Base-by-base conservation (phyloP, 2,329 filamentous ascomycete genomes). In the Diaporthe ilicicola region DNA sequence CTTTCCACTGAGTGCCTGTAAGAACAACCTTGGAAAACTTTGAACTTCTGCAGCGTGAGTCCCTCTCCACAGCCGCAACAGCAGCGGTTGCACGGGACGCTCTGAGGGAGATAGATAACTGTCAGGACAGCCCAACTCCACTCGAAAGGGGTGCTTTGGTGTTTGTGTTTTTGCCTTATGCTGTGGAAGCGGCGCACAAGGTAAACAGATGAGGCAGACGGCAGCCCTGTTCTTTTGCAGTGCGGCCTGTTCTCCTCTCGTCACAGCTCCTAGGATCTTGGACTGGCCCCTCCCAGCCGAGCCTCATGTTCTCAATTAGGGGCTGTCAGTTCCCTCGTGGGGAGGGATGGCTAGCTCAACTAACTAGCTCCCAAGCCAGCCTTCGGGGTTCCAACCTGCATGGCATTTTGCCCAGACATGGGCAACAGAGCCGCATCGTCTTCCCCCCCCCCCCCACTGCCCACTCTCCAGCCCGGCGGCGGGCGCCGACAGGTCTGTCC, bases 111-210 rank as follows among this genome's bases (percentile, higher is more conserved):
- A 34, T 34, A 34, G 32, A 34, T 34, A 9, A 4, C 32, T 34
- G 32, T 9, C 4, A 34, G 4, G 4, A 9, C 32, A 34, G 32
- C 32, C 32, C 32, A 34, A 34, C n/a, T 34, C 32, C 32, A 34
- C 9, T 4, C 32, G 9, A 4, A 34, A 34, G 32, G 10, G 37
- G 37, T 13, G 5, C 12, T 39, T 42, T 42, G n/a, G n/a, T 44
- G 59, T 50, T 64, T 50, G 59, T 24, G 22, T 42, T 50, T 24
- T 50, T 64, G 59, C 59, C 59, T 64, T 37, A 64, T 64, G 59
- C 59, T 50, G 59, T 64, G 59, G 27, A 64, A 7, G 15, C n/a
- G 29, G n/a, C 32, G 44, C 10, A 37, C 44, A 50, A 34, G 59
- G 59, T 29, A 15, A n/a, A 50, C 13, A 34, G 51, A 22, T 15